Evolutionary conservation across 345 rosid genomes (phyloP).

Genomic region (Turnera subulata): DNA sequence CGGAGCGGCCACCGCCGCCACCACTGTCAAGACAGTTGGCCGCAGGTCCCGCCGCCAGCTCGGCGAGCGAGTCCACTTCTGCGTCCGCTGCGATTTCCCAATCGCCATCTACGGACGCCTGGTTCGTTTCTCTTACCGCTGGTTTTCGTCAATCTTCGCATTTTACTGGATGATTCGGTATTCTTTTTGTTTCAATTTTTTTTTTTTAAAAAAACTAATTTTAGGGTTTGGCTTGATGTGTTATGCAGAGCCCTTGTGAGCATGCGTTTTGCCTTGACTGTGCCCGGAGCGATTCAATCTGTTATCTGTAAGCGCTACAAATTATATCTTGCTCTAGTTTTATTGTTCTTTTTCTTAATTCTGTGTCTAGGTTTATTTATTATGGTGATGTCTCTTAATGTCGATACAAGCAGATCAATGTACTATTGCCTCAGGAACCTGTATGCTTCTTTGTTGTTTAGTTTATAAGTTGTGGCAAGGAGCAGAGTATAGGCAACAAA

Average conservation of each 20-base stretch:
- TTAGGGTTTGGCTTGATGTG: background rate
- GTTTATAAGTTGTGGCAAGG: background rate
- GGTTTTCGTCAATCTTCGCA: background rate
- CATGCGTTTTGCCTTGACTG: conserved; percentile 94
- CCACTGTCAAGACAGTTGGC: conserved; percentile 60
- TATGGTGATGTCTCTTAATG: no score
- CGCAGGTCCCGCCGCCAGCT: conserved; percentile 89
- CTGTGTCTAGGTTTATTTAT: no score
- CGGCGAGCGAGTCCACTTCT: conserved; percentile 94
- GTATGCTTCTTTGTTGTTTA: background rate
- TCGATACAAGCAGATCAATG: no score
- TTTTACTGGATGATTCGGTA: background rate
- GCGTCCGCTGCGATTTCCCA: conserved; percentile 94
- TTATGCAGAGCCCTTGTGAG: conserved; percentile 87
- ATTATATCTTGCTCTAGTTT: no score
- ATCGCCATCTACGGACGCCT: conserved; percentile 93
- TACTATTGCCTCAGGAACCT: no score
- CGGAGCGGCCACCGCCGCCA: conserved; percentile 64
- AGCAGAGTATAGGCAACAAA: background rate
- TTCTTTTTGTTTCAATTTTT: background rate
- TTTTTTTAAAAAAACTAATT: no score
- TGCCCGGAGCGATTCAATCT: conserved; percentile 89
- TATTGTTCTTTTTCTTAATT: no score
- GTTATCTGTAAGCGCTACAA: conserved; percentile 72
- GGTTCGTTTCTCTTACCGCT: conserved; percentile 31